A percentile compares a stretch with the other conserved stretches of the same genome.
These are phyloP conservation scores for Xerocomus nothofagi DNA, from an alignment of 1,284 basidiomycete species.

Conservation along the genomic window DNA sequence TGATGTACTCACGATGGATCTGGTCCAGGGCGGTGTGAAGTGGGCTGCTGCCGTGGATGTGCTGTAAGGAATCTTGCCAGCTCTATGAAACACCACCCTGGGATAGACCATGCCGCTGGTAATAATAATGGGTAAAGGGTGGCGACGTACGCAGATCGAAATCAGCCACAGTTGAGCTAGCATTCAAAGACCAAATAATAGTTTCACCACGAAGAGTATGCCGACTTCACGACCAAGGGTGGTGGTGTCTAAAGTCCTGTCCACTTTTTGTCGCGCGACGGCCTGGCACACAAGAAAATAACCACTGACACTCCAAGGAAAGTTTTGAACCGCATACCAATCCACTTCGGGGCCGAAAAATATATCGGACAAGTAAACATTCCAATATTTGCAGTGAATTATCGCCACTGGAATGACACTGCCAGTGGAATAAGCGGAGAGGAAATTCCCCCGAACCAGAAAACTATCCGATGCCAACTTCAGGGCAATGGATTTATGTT, in stretches of 20 bases:
- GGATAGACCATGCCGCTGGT: no score
- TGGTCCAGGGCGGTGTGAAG: neutral
- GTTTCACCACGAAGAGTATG: neutral
- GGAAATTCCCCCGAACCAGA: neutral
- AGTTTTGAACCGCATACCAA: neutral
- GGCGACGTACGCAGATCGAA: neutral
- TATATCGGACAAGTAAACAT: neutral
- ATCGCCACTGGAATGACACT: no score
- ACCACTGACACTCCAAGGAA: no score
- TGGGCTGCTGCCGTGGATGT: neutral
- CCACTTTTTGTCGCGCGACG: neutral
- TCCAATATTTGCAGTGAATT: neutral
- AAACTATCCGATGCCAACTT: neutral
- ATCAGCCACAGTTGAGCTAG: no score
- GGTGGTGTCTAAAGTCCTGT: neutral
- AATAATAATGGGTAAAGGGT: neutral
- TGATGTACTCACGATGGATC: neutral
- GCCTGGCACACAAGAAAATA: no score
- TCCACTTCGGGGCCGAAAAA: neutral
- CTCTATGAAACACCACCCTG: neutral
- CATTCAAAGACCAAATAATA: neutral
- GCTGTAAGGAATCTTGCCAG: no score
- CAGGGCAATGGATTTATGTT: conserved; percentile 13
- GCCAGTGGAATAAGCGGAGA: neutral
- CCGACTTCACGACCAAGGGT: no score